These are phyloP conservation scores for Mortierella sp. DNA, from an alignment of 371 early-diverging fungal species.

Conservation along the genomic window DNA sequence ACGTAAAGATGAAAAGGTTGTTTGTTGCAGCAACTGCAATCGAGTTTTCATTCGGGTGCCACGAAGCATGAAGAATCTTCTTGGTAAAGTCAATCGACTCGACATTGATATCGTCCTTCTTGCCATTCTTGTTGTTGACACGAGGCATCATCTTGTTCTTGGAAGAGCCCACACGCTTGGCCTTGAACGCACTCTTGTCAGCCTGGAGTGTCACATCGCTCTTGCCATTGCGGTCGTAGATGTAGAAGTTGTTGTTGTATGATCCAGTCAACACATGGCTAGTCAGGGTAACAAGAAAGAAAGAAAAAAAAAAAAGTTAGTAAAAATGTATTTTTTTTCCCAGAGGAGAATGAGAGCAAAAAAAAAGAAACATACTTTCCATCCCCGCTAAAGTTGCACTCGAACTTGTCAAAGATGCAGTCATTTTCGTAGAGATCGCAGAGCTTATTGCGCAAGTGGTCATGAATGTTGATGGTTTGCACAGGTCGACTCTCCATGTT, in stretches of 20 bases:
- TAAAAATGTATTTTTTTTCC: background rate
- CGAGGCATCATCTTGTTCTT: constrained; percentile 63
- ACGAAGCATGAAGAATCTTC: constrained; percentile 97
- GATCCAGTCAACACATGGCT: constrained; percentile 93
- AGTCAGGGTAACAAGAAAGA: background rate
- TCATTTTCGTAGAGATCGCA: constrained; percentile 99
- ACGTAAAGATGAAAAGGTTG: constrained; percentile 96
- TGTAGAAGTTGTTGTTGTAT: constrained; percentile 96
- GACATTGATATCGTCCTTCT: constrained; percentile 82
- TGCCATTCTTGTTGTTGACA: constrained; percentile 55
- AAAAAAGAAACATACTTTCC: constrained; percentile 63
- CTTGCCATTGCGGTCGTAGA: constrained; percentile 83
- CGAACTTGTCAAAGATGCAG: constrained; percentile 99
- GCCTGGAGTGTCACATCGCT: constrained; percentile 94
- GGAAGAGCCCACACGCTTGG: constrained; percentile 80
- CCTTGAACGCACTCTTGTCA: constrained; percentile 97
- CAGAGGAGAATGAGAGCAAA: background rate
- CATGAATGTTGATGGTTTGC: constrained; percentile 95
- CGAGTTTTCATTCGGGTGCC: constrained; percentile 97
- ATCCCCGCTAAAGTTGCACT: constrained; percentile 96
- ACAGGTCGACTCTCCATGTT: constrained; percentile 96
- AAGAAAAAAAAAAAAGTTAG: background rate
- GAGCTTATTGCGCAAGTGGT: constrained; percentile 91
- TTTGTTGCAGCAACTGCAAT: constrained; percentile 98
- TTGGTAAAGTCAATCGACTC: constrained; percentile 93